phyloP scores from a whole-genome alignment of 2,329 filamentous ascomycete species.

The Stemphylium lycopersici region DNA sequence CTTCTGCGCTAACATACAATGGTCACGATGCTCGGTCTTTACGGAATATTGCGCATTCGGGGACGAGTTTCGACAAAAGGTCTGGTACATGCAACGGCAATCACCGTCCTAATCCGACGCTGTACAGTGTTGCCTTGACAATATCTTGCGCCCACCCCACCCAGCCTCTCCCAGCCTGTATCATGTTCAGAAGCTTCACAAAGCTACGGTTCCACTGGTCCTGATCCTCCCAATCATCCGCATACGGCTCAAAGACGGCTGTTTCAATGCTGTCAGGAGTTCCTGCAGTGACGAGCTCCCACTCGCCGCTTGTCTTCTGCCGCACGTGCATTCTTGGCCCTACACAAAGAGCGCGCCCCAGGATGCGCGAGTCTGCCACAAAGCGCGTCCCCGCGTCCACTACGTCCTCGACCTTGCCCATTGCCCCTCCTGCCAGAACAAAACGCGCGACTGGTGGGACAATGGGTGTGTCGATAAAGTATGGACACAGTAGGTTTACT shows the following conservation, averaged over 20 bases:
- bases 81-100: background rate
- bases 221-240: constrained; percentile 62
- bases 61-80: background rate
- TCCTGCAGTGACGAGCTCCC: constrained; percentile 34
- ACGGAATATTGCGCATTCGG: too few relatives aligned
- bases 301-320: constrained; percentile 47
- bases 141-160: constrained; percentile 55
- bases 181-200: constrained; percentile 60
- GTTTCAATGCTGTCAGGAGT: constrained; percentile 46
- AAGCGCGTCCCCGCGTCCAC: constrained; percentile 68
- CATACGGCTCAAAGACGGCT: constrained; percentile 67
- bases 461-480: constrained; percentile 70
- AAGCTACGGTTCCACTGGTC: constrained; percentile 64
- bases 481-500: constrained; percentile 70
- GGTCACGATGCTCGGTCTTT: too few relatives aligned
- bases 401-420: constrained; percentile 64
- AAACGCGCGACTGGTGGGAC: constrained; percentile 55
- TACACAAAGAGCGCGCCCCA: constrained; percentile 64
- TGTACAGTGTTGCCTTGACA: constrained; percentile 35
- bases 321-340: constrained; percentile 61
- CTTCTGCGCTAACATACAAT: too few relatives aligned
- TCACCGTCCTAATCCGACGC: constrained; percentile 26
- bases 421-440: constrained; percentile 62
- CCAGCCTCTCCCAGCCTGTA: constrained; percentile 61
- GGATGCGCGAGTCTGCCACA: constrained; percentile 63